Evolutionary conservation across 352 stramenopile genomes (phyloP).

Genomic region (Pythium rishiriense): DNA sequence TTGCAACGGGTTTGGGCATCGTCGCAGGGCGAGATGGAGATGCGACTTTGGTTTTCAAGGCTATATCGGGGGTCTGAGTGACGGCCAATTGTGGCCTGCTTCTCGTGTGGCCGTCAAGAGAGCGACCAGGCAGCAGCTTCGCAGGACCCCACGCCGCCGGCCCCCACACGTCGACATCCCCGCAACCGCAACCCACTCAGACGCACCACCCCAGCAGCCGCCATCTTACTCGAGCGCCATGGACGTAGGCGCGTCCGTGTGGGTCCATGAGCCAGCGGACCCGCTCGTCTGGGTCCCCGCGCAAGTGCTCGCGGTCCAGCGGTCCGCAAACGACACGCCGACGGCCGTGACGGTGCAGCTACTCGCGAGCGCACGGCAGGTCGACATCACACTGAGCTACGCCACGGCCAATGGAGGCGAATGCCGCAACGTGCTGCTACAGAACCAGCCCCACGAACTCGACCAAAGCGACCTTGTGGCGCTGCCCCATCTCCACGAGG

Average conservation of each 20-base stretch:
- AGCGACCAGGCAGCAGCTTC: background rate
- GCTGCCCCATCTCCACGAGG: conserved; percentile 84
- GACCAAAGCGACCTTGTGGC: conserved; percentile 76
- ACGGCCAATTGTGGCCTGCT: too few species aligned
- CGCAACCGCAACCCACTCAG: too few species aligned
- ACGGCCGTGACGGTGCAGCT: conserved; percentile 15
- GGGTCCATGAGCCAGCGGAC: conserved; percentile 55
- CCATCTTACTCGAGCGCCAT: conserved; percentile 33
- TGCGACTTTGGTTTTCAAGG: background rate
- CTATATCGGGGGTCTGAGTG: conserved; percentile 1
- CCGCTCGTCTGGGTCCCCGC: conserved; percentile 65
- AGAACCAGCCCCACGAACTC: conserved; percentile 62
- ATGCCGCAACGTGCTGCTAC: conserved; percentile 68
- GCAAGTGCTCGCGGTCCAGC: conserved; percentile 14
- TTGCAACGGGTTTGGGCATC: background rate
- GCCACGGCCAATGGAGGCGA: conserved; percentile 33
- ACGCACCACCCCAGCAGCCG: background rate
- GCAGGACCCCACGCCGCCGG: background rate
- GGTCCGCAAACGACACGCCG: background rate
- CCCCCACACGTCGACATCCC: background rate
- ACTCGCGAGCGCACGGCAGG: conserved; percentile 4
- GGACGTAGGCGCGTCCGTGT: conserved; percentile 73
- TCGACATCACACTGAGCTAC: conserved; percentile 42
- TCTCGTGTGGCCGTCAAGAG: background rate
- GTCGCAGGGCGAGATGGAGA: background rate